A percentile compares a stretch with the other conserved stretches of the same genome.
Evolutionary conservation across 1,284 basidiomycete genomes (phyloP).

Genomic region (Microbotryum scabiosae): DNA sequence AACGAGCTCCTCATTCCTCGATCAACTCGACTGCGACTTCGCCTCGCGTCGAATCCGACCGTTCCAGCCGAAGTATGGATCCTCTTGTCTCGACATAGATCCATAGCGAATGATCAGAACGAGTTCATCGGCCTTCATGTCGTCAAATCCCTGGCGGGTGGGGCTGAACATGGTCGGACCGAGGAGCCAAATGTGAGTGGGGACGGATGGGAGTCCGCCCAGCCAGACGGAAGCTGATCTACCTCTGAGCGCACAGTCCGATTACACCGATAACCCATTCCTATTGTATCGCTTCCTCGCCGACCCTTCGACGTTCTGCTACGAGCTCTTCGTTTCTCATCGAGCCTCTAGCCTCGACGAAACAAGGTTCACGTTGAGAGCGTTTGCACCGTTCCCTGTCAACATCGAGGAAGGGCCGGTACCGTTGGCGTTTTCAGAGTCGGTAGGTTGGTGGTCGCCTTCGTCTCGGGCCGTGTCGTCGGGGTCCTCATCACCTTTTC

Average conservation of each 20-base stretch:
- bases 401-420: conserved; percentile 7
- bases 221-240: not conserved
- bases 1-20: not conserved
- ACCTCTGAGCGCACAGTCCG: conserved; percentile 1
- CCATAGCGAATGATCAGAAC: conserved; percentile 49
- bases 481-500: not conserved
- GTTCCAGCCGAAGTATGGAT: conserved; percentile 55
- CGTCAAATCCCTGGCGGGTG: not conserved
- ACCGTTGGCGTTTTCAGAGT: not conserved
- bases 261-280: conserved; percentile 9
- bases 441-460: not conserved
- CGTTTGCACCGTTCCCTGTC: conserved; percentile 4
- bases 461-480: not conserved
- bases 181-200: too few species aligned
- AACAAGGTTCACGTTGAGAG: conserved; percentile 8
- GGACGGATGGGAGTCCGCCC: too few species aligned
- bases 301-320: not conserved
- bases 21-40: conserved; percentile 3
- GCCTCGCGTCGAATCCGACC: not conserved
- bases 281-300: conserved; percentile 17
- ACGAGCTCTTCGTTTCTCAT: conserved; percentile 17
- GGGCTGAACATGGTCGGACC: too few species aligned
- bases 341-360: not conserved
- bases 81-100: conserved; percentile 66
- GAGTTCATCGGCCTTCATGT: conserved; percentile 59